phyloP scores from a whole-genome alignment of 2,329 filamentous ascomycete genomes.

The Chrysoporthe cubensis region DNA sequence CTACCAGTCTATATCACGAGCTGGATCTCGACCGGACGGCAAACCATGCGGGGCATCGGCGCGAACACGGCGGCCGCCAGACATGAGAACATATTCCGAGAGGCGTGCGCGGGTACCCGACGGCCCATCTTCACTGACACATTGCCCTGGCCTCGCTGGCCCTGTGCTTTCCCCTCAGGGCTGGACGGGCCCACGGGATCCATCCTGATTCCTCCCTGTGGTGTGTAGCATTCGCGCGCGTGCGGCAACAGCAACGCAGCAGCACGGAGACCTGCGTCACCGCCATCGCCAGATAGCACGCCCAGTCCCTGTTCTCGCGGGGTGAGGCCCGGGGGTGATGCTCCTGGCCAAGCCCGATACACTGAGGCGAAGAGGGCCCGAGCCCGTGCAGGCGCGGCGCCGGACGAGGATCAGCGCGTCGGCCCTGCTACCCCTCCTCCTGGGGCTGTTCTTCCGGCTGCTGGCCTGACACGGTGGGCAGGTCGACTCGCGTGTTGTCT shows the following conservation, averaged over 20 bases:
- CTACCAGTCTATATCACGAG: slow-evolving; percentile 1
- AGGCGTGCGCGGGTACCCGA: neutral
- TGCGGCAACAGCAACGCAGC: too few species aligned
- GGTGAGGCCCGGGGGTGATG: slow-evolving; percentile 5
- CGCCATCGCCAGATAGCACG: too few species aligned
- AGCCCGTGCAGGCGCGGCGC: neutral
- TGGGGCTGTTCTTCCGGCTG: neutral
- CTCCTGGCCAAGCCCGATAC: slow-evolving; percentile 21
- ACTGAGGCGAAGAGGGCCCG: neutral
- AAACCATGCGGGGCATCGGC: neutral
- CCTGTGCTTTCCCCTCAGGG: too few species aligned
- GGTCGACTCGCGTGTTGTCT: too few species aligned
- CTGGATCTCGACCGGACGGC: slow-evolving; percentile 3
- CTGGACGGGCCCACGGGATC: too few species aligned
- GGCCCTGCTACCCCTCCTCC: slow-evolving; percentile 16
- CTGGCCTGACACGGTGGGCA: neutral
- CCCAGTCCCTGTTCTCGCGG: slow-evolving; percentile 1
- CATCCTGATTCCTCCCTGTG: too few species aligned
- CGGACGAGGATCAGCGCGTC: neutral
- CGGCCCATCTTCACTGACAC: neutral
- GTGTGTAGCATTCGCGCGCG: too few species aligned
- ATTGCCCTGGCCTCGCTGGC: too few species aligned
- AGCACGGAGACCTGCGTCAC: too few species aligned
- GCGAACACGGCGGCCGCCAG: neutral
- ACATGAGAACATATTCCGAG: neutral